Evolutionary conservation across 2,329 filamentous ascomycete genomes (phyloP).

Genomic region (Leptosphaerulina australis): DNA sequence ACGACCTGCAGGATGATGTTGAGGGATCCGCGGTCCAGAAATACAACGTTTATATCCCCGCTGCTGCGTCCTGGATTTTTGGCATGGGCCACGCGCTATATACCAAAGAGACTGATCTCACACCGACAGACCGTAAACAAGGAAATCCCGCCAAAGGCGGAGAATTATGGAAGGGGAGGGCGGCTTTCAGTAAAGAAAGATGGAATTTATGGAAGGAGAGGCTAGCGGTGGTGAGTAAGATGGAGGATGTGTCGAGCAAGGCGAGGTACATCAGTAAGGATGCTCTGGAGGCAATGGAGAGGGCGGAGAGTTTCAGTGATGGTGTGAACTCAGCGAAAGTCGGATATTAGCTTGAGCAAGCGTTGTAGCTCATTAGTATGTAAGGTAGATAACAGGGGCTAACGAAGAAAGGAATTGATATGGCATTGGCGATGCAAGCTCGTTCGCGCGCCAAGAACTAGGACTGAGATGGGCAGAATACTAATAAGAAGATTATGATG

Average conservation of each 20-base stretch:
- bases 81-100: constrained; percentile 30
- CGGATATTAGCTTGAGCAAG: no score
- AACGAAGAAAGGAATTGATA: no score
- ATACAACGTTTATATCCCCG: constrained; percentile 37
- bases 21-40: constrained; percentile 28
- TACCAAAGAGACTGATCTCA: constrained; percentile 35
- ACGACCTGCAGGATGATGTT: constrained; percentile 21
- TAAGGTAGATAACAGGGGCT: no score
- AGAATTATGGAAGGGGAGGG: constrained; percentile 37
- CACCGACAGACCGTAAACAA: constrained; percentile 31
- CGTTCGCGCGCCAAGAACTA: no score
- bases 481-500: no score
- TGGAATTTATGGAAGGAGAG: constrained; percentile 44
- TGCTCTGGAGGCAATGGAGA: constrained; percentile 38
- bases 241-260: constrained; percentile 29
- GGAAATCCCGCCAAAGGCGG: constrained; percentile 41
- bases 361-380: no score
- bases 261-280: constrained; percentile 34
- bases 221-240: constrained; percentile 31
- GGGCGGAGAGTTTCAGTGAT: constrained; percentile 27
- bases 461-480: no score
- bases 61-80: constrained; percentile 40
- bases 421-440: no score
- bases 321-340: no score
- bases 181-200: constrained; percentile 40